These are phyloP conservation scores for Colletotrichum trifolii DNA, from an alignment of 2,329 filamentous ascomycete species.

Conservation along the genomic window DNA sequence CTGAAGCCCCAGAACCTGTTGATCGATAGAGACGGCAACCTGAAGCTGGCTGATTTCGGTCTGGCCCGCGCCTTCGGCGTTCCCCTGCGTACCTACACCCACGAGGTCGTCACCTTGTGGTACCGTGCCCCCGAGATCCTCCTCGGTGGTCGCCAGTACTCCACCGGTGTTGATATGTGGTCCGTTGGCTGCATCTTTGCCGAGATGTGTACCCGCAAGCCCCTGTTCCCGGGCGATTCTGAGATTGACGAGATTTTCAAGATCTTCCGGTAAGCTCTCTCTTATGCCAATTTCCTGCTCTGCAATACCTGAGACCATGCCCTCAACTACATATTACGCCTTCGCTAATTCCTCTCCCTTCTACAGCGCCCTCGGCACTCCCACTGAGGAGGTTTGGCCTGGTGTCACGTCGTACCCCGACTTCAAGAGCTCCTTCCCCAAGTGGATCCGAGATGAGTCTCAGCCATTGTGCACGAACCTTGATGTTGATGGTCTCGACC, in stretches of 20 bases:
- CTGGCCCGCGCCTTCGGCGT: conserved; percentile 91
- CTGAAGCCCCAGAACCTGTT: conserved; percentile 92
- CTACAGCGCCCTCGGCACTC: conserved; percentile 81
- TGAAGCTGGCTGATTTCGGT: conserved; percentile 92
- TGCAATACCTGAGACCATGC: neutral
- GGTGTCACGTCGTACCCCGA: conserved; percentile 95
- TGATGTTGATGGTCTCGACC: conserved; percentile 76
- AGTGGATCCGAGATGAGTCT: conserved; percentile 81
- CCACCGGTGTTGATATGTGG: conserved; percentile 96
- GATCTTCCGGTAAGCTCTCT: conserved; percentile 79
- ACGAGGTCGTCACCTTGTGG: conserved; percentile 95
- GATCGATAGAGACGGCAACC: conserved; percentile 86
- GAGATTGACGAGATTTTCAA: conserved; percentile 93
- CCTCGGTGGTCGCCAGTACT: conserved; percentile 90
- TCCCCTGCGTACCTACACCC: conserved; percentile 89
- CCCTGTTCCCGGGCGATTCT: conserved; percentile 90
- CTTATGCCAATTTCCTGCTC: neutral
- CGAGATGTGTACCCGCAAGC: conserved; percentile 95
- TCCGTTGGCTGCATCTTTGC: conserved; percentile 94
- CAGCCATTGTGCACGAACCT: conserved; percentile 76
- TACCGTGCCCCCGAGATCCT: conserved; percentile 92
- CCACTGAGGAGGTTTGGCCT: conserved; percentile 84
- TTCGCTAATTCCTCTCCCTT: conserved; percentile 37
- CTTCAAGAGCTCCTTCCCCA: conserved; percentile 92
- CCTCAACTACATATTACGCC: conserved; percentile 12